Conservation (phyloP, 164 flowering plant genomes). For the Hamamelis virginiana region DNA sequence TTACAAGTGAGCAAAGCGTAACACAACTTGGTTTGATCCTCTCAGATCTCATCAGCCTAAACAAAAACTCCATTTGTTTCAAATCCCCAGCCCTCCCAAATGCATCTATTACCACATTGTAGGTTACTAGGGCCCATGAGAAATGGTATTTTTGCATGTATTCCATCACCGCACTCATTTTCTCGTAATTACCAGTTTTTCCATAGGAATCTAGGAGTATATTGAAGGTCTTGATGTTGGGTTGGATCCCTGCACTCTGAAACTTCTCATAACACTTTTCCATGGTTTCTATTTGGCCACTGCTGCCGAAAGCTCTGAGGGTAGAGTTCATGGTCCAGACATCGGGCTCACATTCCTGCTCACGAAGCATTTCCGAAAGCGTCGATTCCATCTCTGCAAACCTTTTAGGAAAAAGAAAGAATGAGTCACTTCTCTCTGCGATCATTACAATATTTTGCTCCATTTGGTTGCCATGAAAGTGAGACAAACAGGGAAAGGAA, state of each 20-base stretch:
- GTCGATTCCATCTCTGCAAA: slow-evolving; percentile 84
- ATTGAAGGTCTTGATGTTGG: slow-evolving; percentile 88
- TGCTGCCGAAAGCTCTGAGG: slow-evolving; percentile 86
- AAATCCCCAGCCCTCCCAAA: slow-evolving; percentile 94
- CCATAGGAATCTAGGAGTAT: slow-evolving; percentile 90
- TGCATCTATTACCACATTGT: slow-evolving; percentile 92
- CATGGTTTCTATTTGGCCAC: slow-evolving; percentile 91
- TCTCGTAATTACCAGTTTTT: slow-evolving; percentile 64
- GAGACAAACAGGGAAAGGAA: neutral
- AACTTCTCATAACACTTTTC: slow-evolving; percentile 95
- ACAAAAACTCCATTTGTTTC: slow-evolving; percentile 92
- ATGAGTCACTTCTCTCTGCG: slow-evolving; percentile 10
- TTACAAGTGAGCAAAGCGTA: slow-evolving; percentile 83
- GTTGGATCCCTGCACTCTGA: slow-evolving; percentile 77
- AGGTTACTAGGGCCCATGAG: slow-evolving; percentile 89
- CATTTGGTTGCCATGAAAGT: slow-evolving; percentile 13
- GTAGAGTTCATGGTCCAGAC: slow-evolving; percentile 98
- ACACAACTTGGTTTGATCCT: slow-evolving; percentile 86
- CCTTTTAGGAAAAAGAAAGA: slow-evolving; percentile 36
- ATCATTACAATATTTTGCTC: neutral
- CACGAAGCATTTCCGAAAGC: slow-evolving; percentile 67
- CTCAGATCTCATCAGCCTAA: slow-evolving; percentile 87
- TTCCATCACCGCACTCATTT: slow-evolving; percentile 94
- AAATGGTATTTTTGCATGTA: slow-evolving; percentile 92
- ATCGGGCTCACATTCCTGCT: slow-evolving; percentile 70